These are phyloP conservation scores for Sclerotinia trifoliorum DNA, from an alignment of 2,329 filamentous ascomycete genomes.

Conservation along the genomic window DNA sequence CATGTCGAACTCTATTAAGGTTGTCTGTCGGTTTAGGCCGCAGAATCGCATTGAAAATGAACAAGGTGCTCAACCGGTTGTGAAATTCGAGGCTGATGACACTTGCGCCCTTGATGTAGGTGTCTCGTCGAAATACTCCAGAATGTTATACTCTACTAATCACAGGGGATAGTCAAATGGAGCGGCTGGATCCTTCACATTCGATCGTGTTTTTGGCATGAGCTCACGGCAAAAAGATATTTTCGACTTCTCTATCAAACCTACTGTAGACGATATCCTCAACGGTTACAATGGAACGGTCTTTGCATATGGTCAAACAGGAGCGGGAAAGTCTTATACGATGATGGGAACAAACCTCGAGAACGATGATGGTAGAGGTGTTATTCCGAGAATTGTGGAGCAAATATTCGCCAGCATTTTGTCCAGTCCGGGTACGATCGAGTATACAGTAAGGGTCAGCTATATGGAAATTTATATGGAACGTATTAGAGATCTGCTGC, in stretches of 20 bases:
- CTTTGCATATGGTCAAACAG: conserved; percentile 97
- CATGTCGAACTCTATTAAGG: conserved; percentile 65
- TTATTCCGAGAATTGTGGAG: conserved; percentile 94
- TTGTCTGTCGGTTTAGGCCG: conserved; percentile 95
- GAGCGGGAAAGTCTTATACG: conserved; percentile 97
- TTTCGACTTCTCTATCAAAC: conserved; percentile 95
- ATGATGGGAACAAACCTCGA: conserved; percentile 98
- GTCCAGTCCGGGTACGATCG: conserved; percentile 86
- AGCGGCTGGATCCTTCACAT: conserved; percentile 83
- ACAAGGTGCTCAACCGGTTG: conserved; percentile 88
- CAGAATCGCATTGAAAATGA: conserved; percentile 93
- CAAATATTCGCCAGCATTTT: conserved; percentile 97
- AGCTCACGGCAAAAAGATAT: conserved; percentile 85
- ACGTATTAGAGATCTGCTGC: conserved; percentile 87
- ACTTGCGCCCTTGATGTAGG: conserved; percentile 82
- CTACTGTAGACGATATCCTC: conserved; percentile 95
- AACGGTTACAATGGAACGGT: conserved; percentile 99
- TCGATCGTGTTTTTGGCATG: conserved; percentile 98
- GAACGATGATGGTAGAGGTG: conserved; percentile 81
- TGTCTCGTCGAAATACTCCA: conserved; percentile 29
- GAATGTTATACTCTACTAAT: conserved; percentile 20
- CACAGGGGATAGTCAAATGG: conserved; percentile 68
- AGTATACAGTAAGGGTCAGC: conserved; percentile 97
- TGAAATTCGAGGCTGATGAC: conserved; percentile 83
- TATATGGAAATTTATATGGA: conserved; percentile 99